phyloP scores from a whole-genome alignment of 2,329 filamentous ascomycete species.

The Cercospora sesami region DNA sequence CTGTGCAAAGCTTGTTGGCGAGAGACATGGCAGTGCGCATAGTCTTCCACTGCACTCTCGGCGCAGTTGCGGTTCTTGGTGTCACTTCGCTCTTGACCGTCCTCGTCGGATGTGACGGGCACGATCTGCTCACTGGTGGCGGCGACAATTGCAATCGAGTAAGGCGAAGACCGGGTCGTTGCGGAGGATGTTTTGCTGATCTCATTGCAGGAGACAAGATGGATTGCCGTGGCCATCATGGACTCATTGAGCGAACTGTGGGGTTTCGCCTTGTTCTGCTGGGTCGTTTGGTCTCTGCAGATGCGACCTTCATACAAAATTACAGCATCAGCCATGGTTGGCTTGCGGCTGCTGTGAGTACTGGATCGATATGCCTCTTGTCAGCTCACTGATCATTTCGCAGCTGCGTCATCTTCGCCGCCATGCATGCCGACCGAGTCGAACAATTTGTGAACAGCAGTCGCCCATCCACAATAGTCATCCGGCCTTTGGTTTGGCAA shows the following conservation, averaged over 20 bases:
- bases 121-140: conserved; percentile 2
- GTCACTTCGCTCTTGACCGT: conserved; percentile 14
- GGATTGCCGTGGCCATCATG: conserved; percentile 16
- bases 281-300: conserved; percentile 18
- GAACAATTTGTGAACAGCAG: conserved; percentile 4
- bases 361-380: background rate
- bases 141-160: background rate
- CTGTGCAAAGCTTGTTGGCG: conserved; percentile 16
- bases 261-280: conserved; percentile 20
- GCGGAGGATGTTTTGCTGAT: background rate
- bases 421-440: background rate
- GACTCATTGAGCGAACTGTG: conserved; percentile 20
- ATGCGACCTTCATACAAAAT: conserved; percentile 18
- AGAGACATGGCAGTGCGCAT: conserved; percentile 18
- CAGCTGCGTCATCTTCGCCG: conserved; percentile 7
- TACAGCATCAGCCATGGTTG: conserved; percentile 19
- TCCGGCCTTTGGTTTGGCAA: conserved; percentile 20
- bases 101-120: conserved; percentile 14
- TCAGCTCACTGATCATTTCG: background rate
- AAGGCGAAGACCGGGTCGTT: background rate
- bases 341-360: conserved; percentile 20
- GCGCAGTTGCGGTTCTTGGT: conserved; percentile 8
- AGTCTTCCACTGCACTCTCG: conserved; percentile 17
- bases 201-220: background rate
- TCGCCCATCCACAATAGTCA: conserved; percentile 7